Evolutionary conservation across 345 rosid genomes (phyloP), one percentile per base, ranked within the genome.

Genomic region (Populus davidiana): DNA sequence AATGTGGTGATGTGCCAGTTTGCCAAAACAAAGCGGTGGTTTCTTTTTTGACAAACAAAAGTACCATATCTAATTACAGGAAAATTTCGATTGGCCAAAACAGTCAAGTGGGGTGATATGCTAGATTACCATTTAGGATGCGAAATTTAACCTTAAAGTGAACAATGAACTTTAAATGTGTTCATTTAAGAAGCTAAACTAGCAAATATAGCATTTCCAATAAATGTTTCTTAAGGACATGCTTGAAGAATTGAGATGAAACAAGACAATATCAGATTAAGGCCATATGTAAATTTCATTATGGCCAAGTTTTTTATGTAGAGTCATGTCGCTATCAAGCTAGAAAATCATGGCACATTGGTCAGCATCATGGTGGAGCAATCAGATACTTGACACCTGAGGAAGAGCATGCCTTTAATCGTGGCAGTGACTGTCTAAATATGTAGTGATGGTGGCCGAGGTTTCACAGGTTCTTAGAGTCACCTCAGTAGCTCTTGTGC

Each of bases 391-490:
- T 59, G 29, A 38, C 31, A 61, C 38, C 52, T 23, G 50, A 43
- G 21, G 75, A 56, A 36, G 67, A 56, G 27, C 35, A 56, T 25
- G 20, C 8, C 20, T 6, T 47, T 8, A 25, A 8, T 35, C 20
- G 62, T 70, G 62, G 62, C 18, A 33, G 64, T 73, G 54, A n/a
- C 68, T n/a, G 44, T 33, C 5, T 33, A 71, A 0, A 71, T 33
- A 17, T 44, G 44, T 33, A 31, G 17, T 71, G 75, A 61, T 52
- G 64, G 5, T 23, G 72, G 50, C 11, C 0, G 18, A 29, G 52
- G 64, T 33, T 71, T 71, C 59, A 4, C 75, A 18, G 63, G 74
- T 50, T 27, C 63, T 50, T 35, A 25, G 27, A 71, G 74, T 20
- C n/a, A 38, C 43, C 17, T 31, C 17, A 36, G 23, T 13, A 7